Evolutionary conservation across 2,329 filamentous ascomycete species (phyloP).

Genomic region (Chalaropsis thielavioides): DNA sequence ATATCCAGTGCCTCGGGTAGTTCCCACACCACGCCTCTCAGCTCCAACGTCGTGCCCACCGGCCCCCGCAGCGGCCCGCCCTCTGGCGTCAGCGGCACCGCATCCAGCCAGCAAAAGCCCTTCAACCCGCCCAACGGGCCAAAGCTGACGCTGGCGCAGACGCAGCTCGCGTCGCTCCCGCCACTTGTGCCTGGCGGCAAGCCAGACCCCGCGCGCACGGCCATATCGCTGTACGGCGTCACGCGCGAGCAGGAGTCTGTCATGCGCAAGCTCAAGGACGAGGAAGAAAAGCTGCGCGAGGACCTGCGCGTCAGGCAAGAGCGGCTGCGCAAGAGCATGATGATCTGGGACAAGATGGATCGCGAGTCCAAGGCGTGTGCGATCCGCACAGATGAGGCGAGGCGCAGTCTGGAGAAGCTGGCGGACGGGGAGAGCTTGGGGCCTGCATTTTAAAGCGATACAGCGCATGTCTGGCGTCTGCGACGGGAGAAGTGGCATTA

Average conservation of each 20-base stretch:
- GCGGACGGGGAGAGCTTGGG: slow-evolving; percentile 39
- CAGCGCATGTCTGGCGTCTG: background rate
- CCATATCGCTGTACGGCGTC: slow-evolving; percentile 32
- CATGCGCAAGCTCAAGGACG: slow-evolving; percentile 39
- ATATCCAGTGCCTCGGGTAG: slow-evolving; percentile 18
- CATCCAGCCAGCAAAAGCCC: background rate
- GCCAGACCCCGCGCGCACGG: slow-evolving; percentile 33
- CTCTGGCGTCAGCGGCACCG: slow-evolving; percentile 13
- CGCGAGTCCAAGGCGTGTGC: slow-evolving; percentile 40
- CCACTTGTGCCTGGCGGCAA: slow-evolving; percentile 41
- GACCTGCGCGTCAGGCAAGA: slow-evolving; percentile 41
- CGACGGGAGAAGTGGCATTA: background rate
- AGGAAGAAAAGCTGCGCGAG: slow-evolving; percentile 42
- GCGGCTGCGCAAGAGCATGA: slow-evolving; percentile 37
- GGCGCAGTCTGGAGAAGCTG: slow-evolving; percentile 41
- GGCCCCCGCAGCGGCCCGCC: slow-evolving; percentile 39
- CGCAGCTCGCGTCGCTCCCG: slow-evolving; percentile 36
- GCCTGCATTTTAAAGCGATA: slow-evolving; percentile 34
- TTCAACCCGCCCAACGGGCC: slow-evolving; percentile 19
- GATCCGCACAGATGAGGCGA: slow-evolving; percentile 41
- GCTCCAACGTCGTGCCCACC: slow-evolving; percentile 33
- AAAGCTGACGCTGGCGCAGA: slow-evolving; percentile 37
- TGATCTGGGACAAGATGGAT: slow-evolving; percentile 39
- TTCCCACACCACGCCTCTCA: slow-evolving; percentile 27
- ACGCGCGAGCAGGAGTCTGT: slow-evolving; percentile 41